A percentile compares a stretch with the other conserved stretches of the same genome.
Evolutionary conservation across 2,329 filamentous ascomycete genomes (phyloP).

Genomic region (Cercospora berteroae): DNA sequence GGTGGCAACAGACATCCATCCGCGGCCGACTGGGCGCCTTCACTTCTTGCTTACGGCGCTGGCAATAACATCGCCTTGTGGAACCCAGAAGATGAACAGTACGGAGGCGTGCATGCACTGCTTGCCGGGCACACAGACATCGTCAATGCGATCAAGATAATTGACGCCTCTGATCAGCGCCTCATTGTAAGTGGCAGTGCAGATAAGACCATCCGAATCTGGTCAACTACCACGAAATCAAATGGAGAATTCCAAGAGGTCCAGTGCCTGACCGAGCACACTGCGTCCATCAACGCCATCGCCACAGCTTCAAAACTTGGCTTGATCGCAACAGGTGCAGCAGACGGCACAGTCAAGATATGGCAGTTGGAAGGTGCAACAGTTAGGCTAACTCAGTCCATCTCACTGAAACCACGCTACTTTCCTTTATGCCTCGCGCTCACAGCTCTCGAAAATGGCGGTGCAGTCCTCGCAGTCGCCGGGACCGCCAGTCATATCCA

Average conservation of each 20-base stretch:
- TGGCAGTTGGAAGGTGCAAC: conserved; percentile 60
- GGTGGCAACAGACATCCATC: conserved; percentile 89
- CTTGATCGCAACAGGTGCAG: conserved; percentile 59
- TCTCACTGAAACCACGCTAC: conserved; percentile 72
- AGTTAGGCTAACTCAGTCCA: conserved; percentile 62
- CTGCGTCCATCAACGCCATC: conserved; percentile 69
- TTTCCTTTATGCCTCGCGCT: conserved; percentile 78
- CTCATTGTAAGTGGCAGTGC: conserved; percentile 77
- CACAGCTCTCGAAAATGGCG: conserved; percentile 53
- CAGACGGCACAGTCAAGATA: conserved; percentile 60
- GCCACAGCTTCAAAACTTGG: conserved; percentile 46
- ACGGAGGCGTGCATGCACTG: conserved; percentile 62
- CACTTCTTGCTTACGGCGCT: conserved; percentile 81
- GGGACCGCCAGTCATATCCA: conserved; percentile 83
- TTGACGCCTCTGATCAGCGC: conserved; percentile 54
- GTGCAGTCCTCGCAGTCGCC: conserved; percentile 67
- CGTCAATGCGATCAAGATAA: conserved; percentile 81
- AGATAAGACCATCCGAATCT: conserved; percentile 72
- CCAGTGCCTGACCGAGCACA: conserved; percentile 62
- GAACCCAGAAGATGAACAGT: conserved; percentile 60
- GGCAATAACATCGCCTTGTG: conserved; percentile 87
- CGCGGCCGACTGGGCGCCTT: conserved; percentile 79
- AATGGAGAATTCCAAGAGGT: conserved; percentile 41
- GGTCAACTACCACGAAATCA: conserved; percentile 42
- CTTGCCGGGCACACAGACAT: conserved; percentile 73